Conservation (phyloP, 345 rosid genomes). For the Sisymbrium altissimum region DNA sequence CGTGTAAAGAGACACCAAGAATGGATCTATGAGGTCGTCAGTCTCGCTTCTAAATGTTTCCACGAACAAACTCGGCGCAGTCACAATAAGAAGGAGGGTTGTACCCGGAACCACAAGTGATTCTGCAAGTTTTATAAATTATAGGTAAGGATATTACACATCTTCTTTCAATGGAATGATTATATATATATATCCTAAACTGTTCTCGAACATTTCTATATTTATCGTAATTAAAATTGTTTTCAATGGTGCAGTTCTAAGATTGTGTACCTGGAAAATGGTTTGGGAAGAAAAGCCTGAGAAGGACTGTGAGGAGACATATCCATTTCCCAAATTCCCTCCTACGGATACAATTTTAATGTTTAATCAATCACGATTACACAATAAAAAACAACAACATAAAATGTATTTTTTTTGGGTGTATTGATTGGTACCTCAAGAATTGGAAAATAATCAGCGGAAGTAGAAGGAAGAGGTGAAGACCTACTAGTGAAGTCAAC, state of each 20-base stretch:
- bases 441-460: constrained; percentile 53
- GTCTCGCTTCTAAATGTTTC: constrained; percentile 31
- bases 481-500: constrained; percentile 59
- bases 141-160: neutral
- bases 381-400: neutral
- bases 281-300: constrained; percentile 67
- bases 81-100: constrained; percentile 53
- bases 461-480: constrained; percentile 69
- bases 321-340: constrained; percentile 74
- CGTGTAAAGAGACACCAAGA: constrained; percentile 54
- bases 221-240: no score
- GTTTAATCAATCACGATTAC: neutral
- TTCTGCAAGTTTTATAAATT: constrained; percentile 35
- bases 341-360: constrained; percentile 46
- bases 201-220: no score
- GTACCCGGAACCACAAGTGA: constrained; percentile 64
- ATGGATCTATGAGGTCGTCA: constrained; percentile 33
- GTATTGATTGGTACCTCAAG: constrained; percentile 46
- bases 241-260: neutral
- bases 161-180: no score
- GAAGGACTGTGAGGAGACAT: constrained; percentile 56
- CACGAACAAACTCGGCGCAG: constrained; percentile 52
- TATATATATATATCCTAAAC: no score
- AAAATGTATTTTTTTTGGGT: neutral
- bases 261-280: constrained; percentile 58